phyloP scores from a whole-genome alignment of 805 yeast genomes.

The Babjeviella inositovora region DNA sequence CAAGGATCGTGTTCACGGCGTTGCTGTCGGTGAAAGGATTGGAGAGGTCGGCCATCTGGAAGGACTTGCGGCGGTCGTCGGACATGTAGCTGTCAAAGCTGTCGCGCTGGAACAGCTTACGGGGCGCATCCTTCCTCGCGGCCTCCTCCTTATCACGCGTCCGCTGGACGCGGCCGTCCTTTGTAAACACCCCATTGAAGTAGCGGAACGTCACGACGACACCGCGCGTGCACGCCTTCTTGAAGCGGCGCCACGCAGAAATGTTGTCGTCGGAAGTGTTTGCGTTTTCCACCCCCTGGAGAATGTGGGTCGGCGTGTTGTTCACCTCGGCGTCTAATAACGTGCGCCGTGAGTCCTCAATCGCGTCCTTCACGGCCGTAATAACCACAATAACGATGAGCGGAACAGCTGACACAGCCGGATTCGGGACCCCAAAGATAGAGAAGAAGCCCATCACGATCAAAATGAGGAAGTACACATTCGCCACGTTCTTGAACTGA shows the following conservation, averaged over 20 bases:
- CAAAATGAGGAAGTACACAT: constrained; percentile 67
- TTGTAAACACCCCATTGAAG: too few relatives aligned
- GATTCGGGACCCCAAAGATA: constrained; percentile 71
- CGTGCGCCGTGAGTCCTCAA: constrained; percentile 70
- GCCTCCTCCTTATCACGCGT: too few relatives aligned
- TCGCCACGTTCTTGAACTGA: constrained; percentile 85
- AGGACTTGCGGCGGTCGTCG: constrained; percentile 8
- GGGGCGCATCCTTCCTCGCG: too few relatives aligned
- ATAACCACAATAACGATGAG: constrained; percentile 60
- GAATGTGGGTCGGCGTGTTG: constrained; percentile 55
- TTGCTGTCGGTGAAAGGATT: too few relatives aligned
- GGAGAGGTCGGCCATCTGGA: too few relatives aligned
- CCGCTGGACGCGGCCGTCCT: too few relatives aligned
- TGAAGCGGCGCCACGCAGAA: constrained; percentile 54
- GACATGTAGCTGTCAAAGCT: constrained; percentile 20
- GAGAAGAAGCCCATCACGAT: constrained; percentile 67
- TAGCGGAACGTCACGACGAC: not conserved
- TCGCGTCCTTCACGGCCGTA: constrained; percentile 67
- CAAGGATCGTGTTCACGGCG: too few relatives aligned
- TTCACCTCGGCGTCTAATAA: constrained; percentile 59
- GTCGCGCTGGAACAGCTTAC: constrained; percentile 10
- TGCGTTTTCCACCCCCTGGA: constrained; percentile 34
- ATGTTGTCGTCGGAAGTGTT: constrained; percentile 52
- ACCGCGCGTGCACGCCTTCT: constrained; percentile 18
- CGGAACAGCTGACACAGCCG: constrained; percentile 63